Evolutionary conservation across 2,329 filamentous ascomycete species (phyloP).

Genomic region (Aspergillus calidoustus): DNA sequence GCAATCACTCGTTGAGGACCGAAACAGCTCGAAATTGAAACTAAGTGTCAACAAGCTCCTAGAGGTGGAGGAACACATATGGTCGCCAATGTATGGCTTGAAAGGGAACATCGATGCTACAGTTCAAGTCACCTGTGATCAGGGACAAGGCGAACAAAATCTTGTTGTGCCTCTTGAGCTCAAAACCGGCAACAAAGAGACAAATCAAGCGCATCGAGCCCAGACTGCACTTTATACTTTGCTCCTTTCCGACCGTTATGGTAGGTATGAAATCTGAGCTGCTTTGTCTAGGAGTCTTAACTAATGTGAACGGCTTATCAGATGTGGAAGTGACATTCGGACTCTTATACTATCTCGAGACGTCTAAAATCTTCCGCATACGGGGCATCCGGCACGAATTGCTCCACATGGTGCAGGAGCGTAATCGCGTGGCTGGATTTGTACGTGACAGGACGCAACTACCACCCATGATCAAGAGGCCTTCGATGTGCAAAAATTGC

Average conservation of each 20-base stretch:
- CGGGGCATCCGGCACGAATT: conserved; percentile 85
- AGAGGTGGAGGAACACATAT: conserved; percentile 96
- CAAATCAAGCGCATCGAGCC: conserved; percentile 80
- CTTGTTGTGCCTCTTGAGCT: conserved; percentile 92
- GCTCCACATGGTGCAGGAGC: conserved; percentile 94
- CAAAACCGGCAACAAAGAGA: conserved; percentile 84
- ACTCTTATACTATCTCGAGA: conserved; percentile 93
- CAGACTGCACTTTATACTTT: conserved; percentile 95
- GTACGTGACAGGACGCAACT: conserved; percentile 81
- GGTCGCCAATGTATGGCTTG: conserved; percentile 95
- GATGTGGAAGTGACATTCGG: conserved; percentile 90
- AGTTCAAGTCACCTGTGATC: conserved; percentile 81
- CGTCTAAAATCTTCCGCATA: conserved; percentile 81
- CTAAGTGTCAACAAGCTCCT: conserved; percentile 92
- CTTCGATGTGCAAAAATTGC: conserved; percentile 81
- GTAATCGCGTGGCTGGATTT: conserved; percentile 85
- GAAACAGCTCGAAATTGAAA: conserved; percentile 73
- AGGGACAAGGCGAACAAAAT: conserved; percentile 67
- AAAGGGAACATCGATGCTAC: conserved; percentile 99
- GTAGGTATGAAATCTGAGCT: conserved; percentile 37
- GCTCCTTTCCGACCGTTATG: conserved; percentile 88
- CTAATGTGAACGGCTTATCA: conserved; percentile 28
- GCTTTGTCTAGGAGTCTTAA: not conserved
- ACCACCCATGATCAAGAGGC: conserved; percentile 82
- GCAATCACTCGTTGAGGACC: conserved; percentile 76